These are phyloP conservation scores for Exophiala calicioides DNA, from an alignment of 2,329 filamentous ascomycete genomes.

Conservation along the genomic window DNA sequence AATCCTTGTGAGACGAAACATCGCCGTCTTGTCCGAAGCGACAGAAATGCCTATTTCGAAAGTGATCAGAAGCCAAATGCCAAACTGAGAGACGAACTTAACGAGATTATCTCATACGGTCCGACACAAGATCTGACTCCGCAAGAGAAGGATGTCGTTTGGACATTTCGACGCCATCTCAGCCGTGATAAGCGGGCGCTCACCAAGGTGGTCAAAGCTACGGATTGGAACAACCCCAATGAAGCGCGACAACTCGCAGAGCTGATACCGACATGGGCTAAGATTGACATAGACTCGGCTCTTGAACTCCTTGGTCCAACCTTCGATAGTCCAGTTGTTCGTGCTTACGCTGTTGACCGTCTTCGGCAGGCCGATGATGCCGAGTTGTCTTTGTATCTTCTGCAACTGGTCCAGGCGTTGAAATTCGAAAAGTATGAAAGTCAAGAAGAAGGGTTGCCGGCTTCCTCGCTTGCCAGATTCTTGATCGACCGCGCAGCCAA, in stretches of 20 bases:
- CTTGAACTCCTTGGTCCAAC: constrained; percentile 89
- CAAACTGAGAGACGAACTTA: constrained; percentile 90
- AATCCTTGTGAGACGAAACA: constrained; percentile 97
- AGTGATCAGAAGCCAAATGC: constrained; percentile 95
- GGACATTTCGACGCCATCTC: constrained; percentile 95
- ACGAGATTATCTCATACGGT: constrained; percentile 86
- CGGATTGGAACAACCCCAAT: constrained; percentile 84
- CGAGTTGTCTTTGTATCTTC: constrained; percentile 83
- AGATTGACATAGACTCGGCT: constrained; percentile 93
- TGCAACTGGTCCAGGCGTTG: constrained; percentile 92
- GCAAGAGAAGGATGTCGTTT: constrained; percentile 93
- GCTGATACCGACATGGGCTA: constrained; percentile 88
- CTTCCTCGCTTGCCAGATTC: constrained; percentile 86
- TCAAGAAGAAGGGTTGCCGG: constrained; percentile 63
- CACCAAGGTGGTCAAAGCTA: constrained; percentile 97
- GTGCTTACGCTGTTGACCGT: constrained; percentile 90
- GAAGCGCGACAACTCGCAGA: constrained; percentile 89
- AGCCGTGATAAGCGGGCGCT: constrained; percentile 88
- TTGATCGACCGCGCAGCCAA: constrained; percentile 82
- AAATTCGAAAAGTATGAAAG: constrained; percentile 83
- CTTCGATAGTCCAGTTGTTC: constrained; percentile 83
- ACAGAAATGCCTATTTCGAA: constrained; percentile 90
- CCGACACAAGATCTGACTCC: constrained; percentile 84
- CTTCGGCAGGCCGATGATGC: constrained; percentile 89
- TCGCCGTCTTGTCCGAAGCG: constrained; percentile 83